Evolutionary conservation across 2,329 filamentous ascomycete species (phyloP).

Genomic region (Botrytis hyacinthi): DNA sequence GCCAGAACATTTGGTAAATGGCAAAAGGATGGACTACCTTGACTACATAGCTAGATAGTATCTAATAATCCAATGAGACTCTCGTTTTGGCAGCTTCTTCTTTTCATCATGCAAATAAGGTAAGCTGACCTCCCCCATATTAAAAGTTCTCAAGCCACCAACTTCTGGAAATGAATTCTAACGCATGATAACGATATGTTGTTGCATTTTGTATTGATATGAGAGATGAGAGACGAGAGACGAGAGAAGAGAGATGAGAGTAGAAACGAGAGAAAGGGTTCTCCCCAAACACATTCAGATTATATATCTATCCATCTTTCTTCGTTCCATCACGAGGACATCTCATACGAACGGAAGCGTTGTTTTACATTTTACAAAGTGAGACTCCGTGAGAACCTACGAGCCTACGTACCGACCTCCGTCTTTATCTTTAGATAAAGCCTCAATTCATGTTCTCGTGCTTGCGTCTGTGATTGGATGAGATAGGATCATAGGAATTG

Average conservation of each 20-base stretch:
- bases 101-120: not conserved
- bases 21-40: not conserved
- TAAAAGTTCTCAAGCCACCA: not conserved
- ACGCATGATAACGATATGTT: not conserved
- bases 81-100: not conserved
- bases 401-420: not conserved
- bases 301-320: constrained; percentile 11
- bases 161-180: not conserved
- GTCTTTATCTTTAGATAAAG: not conserved
- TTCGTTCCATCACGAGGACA: constrained; percentile 17
- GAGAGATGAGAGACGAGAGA: no score
- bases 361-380: not conserved
- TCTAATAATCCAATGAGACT: not conserved
- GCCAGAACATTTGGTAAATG: not conserved
- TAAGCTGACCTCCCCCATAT: not conserved
- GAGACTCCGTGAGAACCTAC: not conserved
- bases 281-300: not conserved
- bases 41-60: not conserved
- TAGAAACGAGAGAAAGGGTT: not conserved
- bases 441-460: constrained; percentile 2
- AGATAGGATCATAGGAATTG: not conserved
- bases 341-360: not conserved
- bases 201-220: no score
- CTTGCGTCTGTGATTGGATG: constrained; percentile 4
- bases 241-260: no score